Evolutionary conservation across 2,329 filamentous ascomycete species (phyloP).

Genomic region (Colletotrichum navitas): DNA sequence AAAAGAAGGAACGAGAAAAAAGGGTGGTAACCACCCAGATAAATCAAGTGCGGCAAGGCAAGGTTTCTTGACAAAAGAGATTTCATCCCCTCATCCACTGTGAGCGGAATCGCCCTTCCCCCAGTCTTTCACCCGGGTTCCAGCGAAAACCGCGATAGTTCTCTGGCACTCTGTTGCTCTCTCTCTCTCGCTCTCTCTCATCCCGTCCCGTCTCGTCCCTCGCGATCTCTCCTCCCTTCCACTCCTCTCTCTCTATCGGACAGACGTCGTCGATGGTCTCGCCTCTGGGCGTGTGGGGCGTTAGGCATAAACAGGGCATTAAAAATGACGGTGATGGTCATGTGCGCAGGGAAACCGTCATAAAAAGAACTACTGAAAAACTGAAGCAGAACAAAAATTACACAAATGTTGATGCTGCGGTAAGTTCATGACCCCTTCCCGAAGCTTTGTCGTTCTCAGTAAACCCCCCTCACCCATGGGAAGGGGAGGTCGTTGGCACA

Average conservation of each 20-base stretch:
- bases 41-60: background rate
- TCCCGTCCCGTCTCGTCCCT: background rate
- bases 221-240: background rate
- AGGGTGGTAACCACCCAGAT: background rate
- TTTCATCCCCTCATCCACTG: slow-evolving; percentile 34
- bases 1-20: background rate
- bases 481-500: background rate
- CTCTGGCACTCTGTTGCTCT: background rate
- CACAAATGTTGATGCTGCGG: background rate
- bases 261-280: background rate
- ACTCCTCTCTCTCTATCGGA: background rate
- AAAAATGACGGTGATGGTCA: background rate
- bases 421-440: background rate
- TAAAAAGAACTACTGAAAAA: too few relatives aligned
- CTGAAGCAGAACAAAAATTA: background rate
- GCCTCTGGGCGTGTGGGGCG: slow-evolving; percentile 15
- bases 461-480: background rate
- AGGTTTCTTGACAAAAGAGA: slow-evolving; percentile 26
- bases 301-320: slow-evolving; percentile 6
- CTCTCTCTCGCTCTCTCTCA: background rate
- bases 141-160: slow-evolving; percentile 13
- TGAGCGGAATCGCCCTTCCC: slow-evolving; percentile 19
- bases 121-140: slow-evolving; percentile 38
- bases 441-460: background rate
- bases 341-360: background rate